phyloP scores from a whole-genome alignment of 176 grass and related monocot genomes.

The Triticum dicoccoides region DNA sequence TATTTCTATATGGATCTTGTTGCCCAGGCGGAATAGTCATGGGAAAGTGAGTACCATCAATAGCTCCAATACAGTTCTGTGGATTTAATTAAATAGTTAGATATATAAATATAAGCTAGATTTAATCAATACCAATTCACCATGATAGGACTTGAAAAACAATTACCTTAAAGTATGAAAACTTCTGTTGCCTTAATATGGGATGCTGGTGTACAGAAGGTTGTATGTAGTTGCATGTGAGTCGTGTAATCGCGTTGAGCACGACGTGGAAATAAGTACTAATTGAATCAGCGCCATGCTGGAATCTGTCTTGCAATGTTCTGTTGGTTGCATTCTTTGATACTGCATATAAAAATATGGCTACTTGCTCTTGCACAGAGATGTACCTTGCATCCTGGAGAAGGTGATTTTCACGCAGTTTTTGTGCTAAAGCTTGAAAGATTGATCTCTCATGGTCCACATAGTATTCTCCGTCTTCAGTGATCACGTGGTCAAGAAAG shows the following conservation, averaged over 20 bases:
- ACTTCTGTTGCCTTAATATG: background rate
- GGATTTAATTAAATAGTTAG: background rate
- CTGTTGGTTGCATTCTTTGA: background rate
- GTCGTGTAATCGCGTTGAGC: constrained; percentile 4
- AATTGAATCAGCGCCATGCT: constrained; percentile 24
- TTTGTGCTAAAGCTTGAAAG: background rate
- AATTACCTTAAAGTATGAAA: constrained; percentile 25
- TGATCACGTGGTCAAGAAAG: too few relatives aligned
- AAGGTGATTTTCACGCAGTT: background rate
- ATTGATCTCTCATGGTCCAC: background rate
- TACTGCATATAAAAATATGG: background rate
- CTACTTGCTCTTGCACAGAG: background rate
- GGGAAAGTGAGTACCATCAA: background rate
- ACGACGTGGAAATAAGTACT: background rate
- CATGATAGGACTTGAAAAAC: too few relatives aligned
- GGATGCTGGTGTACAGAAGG: background rate
- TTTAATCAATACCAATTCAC: background rate
- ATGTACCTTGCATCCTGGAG: background rate
- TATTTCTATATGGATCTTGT: too few relatives aligned
- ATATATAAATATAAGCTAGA: background rate
- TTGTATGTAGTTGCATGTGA: background rate
- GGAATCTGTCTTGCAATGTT: background rate
- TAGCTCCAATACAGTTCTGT: background rate
- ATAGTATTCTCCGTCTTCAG: too few relatives aligned
- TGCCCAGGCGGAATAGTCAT: too few relatives aligned